A percentile compares a stretch with the other conserved stretches of the same genome.
These are phyloP conservation scores for Annona squamosa DNA, from an alignment of 164 flowering plant species.

Conservation along the genomic window DNA sequence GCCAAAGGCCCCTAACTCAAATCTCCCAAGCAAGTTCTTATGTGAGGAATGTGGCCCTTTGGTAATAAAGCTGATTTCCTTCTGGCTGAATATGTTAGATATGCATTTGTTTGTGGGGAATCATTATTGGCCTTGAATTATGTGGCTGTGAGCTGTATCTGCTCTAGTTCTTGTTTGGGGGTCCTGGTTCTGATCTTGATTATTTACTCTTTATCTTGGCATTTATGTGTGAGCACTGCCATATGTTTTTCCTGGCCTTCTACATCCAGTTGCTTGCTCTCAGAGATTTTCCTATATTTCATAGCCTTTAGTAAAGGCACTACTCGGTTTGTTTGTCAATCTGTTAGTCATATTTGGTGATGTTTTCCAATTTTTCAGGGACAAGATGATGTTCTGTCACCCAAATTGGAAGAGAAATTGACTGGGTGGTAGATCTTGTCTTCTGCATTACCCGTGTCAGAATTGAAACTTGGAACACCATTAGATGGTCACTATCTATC, in stretches of 20 bases:
- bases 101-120: not conserved
- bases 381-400: conserved; percentile 9
- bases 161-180: not conserved
- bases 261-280: not conserved
- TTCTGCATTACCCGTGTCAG: conserved; percentile 8
- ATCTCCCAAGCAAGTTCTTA: conserved; percentile 33
- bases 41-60: conserved; percentile 43
- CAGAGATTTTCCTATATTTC: not conserved
- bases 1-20: conserved; percentile 18
- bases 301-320: not conserved
- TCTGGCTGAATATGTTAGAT: conserved; percentile 23
- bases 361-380: conserved; percentile 10
- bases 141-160: not conserved
- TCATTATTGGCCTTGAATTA: not conserved
- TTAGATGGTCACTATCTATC: not conserved
- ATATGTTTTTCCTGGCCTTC: not conserved
- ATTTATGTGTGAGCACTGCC: not conserved
- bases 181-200: not conserved
- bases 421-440: conserved; percentile 6
- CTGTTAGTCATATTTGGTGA: not conserved
- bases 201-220: not conserved
- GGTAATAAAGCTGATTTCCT: conserved; percentile 26
- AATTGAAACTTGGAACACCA: conserved; percentile 8
- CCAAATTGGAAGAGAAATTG: conserved; percentile 13
- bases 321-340: not conserved